Conservation (phyloP, 2,329 filamentous ascomycete genomes). For the Dactylonectria macrodidyma region DNA sequence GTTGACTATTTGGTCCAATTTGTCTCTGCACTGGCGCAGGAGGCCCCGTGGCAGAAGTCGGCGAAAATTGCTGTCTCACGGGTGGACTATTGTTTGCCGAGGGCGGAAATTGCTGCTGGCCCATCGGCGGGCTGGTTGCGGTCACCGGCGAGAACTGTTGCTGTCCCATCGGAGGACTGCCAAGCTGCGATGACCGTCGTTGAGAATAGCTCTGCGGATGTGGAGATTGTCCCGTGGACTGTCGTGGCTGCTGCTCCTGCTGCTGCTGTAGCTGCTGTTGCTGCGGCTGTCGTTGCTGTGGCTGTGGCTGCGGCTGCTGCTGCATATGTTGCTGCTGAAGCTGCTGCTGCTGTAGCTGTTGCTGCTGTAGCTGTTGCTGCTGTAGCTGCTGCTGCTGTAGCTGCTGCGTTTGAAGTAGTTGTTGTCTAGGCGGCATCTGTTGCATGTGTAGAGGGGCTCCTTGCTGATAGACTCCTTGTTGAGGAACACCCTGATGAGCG, state of each 20-base stretch:
- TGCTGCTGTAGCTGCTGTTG: background rate
- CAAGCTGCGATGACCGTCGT: constrained; percentile 39
- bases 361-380: constrained; percentile 17
- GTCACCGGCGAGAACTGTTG: constrained; percentile 28
- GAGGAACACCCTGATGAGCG: constrained; percentile 19
- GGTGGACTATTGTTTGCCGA: background rate
- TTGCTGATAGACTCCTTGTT: constrained; percentile 23
- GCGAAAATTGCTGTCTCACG: constrained; percentile 32
- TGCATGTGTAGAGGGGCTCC: constrained; percentile 25
- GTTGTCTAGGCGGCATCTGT: constrained; percentile 34
- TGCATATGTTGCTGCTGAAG: constrained; percentile 11
- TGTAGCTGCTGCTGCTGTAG: constrained; percentile 16
- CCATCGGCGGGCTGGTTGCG: constrained; percentile 31
- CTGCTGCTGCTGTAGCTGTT: constrained; percentile 23
- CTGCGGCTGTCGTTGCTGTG: constrained; percentile 16
- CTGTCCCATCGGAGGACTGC: constrained; percentile 35
- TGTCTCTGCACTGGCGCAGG: constrained; percentile 13
- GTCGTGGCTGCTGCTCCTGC: constrained; percentile 16
- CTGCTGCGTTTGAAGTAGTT: constrained; percentile 22
- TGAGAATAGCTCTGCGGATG: constrained; percentile 35
- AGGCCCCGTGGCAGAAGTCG: constrained; percentile 8
- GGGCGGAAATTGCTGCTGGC: constrained; percentile 33
- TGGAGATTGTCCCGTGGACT: constrained; percentile 16
- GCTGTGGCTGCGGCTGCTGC: constrained; percentile 32
- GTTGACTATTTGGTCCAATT: constrained; percentile 1